Percentiles rank a stretch among this genome's conserved stretches.
phyloP scores from a whole-genome alignment of 1,284 basidiomycete genomes.

The Dichomitus squalens region DNA sequence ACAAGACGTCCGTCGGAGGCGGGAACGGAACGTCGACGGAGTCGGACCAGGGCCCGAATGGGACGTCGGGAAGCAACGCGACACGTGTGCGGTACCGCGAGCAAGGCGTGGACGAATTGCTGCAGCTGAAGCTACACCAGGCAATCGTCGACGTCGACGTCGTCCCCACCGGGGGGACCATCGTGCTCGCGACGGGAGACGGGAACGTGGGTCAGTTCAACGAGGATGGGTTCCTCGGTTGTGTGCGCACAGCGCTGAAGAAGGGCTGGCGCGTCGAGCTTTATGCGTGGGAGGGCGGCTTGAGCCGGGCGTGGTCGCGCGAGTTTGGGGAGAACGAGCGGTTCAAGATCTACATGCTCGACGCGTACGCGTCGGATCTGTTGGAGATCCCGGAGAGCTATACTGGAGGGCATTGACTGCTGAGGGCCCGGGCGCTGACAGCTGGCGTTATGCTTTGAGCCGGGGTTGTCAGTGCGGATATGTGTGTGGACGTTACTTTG shows the following conservation, averaged over 20 bases:
- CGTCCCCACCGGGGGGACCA: constrained; percentile 65
- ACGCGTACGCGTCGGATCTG: constrained; percentile 35
- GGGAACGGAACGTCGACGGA: constrained; percentile 25
- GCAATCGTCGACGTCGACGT: constrained; percentile 70
- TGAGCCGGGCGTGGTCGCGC: constrained; percentile 71
- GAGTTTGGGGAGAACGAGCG: constrained; percentile 57
- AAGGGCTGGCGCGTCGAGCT: constrained; percentile 88
- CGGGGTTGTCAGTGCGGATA: constrained; percentile 9
- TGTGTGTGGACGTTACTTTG: too few species aligned
- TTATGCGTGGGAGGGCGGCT: constrained; percentile 81
- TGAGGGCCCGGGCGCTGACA: constrained; percentile 5
- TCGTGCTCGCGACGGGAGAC: constrained; percentile 88
- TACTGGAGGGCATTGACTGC: constrained; percentile 7
- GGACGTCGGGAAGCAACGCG: constrained; percentile 22
- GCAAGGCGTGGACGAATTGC: constrained; percentile 86
- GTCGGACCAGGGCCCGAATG: constrained; percentile 5
- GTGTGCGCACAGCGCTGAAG: constrained; percentile 78
- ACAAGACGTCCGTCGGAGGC: constrained; percentile 23
- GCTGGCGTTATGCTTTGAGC: constrained; percentile 27
- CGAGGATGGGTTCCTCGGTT: constrained; percentile 85
- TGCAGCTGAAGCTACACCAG: constrained; percentile 87
- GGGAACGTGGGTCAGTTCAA: constrained; percentile 88
- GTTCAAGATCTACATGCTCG: constrained; percentile 35
- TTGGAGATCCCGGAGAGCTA: constrained; percentile 30
- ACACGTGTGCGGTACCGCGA: constrained; percentile 64